Evolutionary conservation across 441 rosid genomes (phyloP), one percentile per base, ranked within the genome.

Genomic region (Populus trichocarpa): DNA sequence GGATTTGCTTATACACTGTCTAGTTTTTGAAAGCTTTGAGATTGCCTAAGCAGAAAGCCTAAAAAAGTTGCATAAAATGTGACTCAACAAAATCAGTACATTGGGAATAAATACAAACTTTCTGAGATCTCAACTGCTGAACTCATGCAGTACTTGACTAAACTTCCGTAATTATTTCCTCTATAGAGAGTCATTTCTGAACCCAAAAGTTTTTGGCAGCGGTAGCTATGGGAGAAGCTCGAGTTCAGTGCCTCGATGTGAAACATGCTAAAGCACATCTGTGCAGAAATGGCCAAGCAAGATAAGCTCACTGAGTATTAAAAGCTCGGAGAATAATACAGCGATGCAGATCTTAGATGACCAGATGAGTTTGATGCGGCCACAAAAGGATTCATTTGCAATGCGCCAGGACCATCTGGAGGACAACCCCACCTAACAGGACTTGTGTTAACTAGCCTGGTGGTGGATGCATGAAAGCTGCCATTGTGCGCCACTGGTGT

Each of bases 401-500:
- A 80, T 73, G 80, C 79, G 64, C 76, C 73, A 5, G 90, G 69
- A 76, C 84, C 85, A 76, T 84, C 91, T 6, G 86, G 65, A 63
- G 86, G 67, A 75, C 89, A 82, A 67, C 80, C 83, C 91, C 90
- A 87, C 71, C 79, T 73, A 23, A 75, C 83, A 4, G 85, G 82
- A 76, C 78, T 77, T 53, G 89, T 22, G 71, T 81, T 84, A 53
- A 81, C 75, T 73, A 76, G 80, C 71, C 83, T 71, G 28, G 85
- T 67, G 23, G 85, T 76, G 67, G 79, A 74, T 63, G 82, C 69
- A 16, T 75, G 78, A n/a, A 76, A 75, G 75, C 71, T 74, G 32
- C 76, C 83, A 57, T 71, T 71, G 50, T 40, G 80, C 70, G 26
- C 69, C 69, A 35, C 38, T 6, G 84, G 80, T 9, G 81, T 79